Percentiles rank a stretch among this genome's conserved stretches.
These are phyloP conservation scores for Pyronema domesticum DNA, from an alignment of 495 filamentous ascomycete genomes.

Conservation along the genomic window DNA sequence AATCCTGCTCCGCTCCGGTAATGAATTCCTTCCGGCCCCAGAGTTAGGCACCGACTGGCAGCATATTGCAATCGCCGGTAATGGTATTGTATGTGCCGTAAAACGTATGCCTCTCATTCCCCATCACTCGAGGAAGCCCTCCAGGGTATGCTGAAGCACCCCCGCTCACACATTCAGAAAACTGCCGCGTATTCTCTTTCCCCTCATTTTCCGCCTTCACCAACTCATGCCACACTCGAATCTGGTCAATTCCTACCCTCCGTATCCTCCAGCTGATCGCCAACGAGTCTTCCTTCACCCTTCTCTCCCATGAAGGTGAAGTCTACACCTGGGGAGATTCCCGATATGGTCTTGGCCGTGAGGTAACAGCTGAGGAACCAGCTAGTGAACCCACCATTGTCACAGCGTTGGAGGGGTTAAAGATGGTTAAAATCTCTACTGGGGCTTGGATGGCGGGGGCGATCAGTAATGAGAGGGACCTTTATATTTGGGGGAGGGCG, in stretches of 20 bases:
- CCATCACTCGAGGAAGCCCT: neutral
- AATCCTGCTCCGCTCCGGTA: neutral
- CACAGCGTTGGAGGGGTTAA: slow-evolving; percentile 13
- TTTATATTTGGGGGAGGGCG: slow-evolving; percentile 46
- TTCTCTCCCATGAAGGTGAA: slow-evolving; percentile 6
- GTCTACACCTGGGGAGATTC: slow-evolving; percentile 18
- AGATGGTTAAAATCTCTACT: slow-evolving; percentile 8
- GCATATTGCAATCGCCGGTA: slow-evolving; percentile 15
- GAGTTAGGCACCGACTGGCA: neutral
- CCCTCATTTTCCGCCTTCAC: slow-evolving; percentile 1
- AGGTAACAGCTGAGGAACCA: neutral
- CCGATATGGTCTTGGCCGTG: slow-evolving; percentile 11
- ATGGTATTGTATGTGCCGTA: slow-evolving; percentile 10
- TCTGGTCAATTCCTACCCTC: neutral
- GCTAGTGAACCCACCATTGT: slow-evolving; percentile 8
- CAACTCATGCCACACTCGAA: slow-evolving; percentile 3
- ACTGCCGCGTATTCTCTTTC: neutral
- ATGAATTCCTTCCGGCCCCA: neutral
- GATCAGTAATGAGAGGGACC: slow-evolving; percentile 36
- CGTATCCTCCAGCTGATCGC: slow-evolving; percentile 8
- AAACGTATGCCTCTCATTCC: slow-evolving; percentile 3
- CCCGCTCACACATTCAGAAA: neutral
- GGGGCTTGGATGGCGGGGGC: slow-evolving; percentile 41
- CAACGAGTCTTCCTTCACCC: slow-evolving; percentile 11
- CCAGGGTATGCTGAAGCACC: neutral